Evolutionary conservation across 352 stramenopile species (phyloP), one percentile per base, ranked within the genome.

Genomic region (Halophytophthora batemanensis): DNA sequence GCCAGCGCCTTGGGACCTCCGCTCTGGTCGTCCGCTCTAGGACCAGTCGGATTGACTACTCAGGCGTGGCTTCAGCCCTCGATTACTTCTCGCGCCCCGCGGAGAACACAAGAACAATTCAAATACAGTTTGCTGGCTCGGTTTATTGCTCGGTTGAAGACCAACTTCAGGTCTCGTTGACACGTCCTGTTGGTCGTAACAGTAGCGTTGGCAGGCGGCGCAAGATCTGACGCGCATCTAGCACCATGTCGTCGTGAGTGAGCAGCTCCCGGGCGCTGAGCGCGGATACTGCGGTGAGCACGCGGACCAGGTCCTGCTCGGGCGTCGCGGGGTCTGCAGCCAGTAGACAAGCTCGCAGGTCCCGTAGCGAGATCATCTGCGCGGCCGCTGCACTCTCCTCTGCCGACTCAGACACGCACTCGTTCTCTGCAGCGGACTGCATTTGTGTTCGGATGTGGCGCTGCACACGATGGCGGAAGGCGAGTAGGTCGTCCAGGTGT

Each of bases 401-500:
- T 4, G 25, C 15, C 25, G 25, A 15, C 12, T 65, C 49, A 6
- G 21, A 33, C 1, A 31, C 3, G 11, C 52, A 12, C 7, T 23
- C 29, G 6, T n/a, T 45, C 2, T 11, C 37, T 0, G 17, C 28
- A 41, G 33, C 41, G 6, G 45, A 17, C n/a, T 37, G 42, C 5
- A 78, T 34, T n/a, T 57, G 46, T 3, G 46, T 41, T 41, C 64
- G 50, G 17, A 86, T 64, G 15, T 69, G 48, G 1, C 34, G 42
- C 36, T 87, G 66, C 4, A 87, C 17, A 21, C 81, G 70, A 1
- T 39, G 55, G 0, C 74, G 71, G 28, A 82, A 89, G 0, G 37
- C 50, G n/a, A 87, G 46, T 15, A 86, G 41, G 41, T 89, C 78
- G 18, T 89, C 78, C 17, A 89, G 63, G 48, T 81, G 74, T 52